Conservation (phyloP, 1,284 basidiomycete species). For the Austroboletus olivaceoglutinosus region DNA sequence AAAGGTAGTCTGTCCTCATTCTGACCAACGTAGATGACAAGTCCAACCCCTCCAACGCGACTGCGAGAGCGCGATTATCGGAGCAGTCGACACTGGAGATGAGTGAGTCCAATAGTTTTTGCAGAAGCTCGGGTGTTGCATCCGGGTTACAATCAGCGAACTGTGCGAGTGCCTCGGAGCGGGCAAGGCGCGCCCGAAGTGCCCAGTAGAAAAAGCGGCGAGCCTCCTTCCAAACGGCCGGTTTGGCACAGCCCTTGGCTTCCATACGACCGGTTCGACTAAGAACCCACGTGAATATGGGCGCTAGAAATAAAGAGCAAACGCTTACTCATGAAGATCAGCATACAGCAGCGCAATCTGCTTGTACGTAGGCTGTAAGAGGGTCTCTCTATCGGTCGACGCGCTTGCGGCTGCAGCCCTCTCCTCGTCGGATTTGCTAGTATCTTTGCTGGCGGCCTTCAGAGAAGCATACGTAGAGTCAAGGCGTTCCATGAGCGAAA, state of each 20-base stretch:
- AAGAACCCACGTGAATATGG: constrained; percentile 20
- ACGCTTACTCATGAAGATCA: constrained; percentile 88
- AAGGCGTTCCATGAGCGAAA: constrained; percentile 91
- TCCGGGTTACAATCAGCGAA: constrained; percentile 64
- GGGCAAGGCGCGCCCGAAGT: constrained; percentile 75
- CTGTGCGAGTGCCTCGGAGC: constrained; percentile 56
- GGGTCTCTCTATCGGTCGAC: constrained; percentile 77
- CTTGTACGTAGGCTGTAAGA: constrained; percentile 88
- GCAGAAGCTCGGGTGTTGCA: constrained; percentile 58
- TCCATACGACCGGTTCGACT: constrained; percentile 97
- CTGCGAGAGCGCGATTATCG: constrained; percentile 54
- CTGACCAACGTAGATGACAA: constrained; percentile 57
- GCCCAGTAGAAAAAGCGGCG: constrained; percentile 97
- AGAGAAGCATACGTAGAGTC: constrained; percentile 82
- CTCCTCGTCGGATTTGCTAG: constrained; percentile 69
- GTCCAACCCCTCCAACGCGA: constrained; percentile 67
- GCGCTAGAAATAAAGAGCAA: not conserved
- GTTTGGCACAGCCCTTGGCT: constrained; percentile 90
- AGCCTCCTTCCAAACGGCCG: constrained; percentile 83
- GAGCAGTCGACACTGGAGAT: constrained; percentile 51
- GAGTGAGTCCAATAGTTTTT: constrained; percentile 57
- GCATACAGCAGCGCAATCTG: constrained; percentile 94
- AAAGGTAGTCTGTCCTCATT: constrained; percentile 63
- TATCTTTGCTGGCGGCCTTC: constrained; percentile 78
- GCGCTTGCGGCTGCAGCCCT: constrained; percentile 67